Evolutionary conservation across 495 filamentous ascomycete genomes (phyloP).

Genomic region (Podospora pseudopauciseta): DNA sequence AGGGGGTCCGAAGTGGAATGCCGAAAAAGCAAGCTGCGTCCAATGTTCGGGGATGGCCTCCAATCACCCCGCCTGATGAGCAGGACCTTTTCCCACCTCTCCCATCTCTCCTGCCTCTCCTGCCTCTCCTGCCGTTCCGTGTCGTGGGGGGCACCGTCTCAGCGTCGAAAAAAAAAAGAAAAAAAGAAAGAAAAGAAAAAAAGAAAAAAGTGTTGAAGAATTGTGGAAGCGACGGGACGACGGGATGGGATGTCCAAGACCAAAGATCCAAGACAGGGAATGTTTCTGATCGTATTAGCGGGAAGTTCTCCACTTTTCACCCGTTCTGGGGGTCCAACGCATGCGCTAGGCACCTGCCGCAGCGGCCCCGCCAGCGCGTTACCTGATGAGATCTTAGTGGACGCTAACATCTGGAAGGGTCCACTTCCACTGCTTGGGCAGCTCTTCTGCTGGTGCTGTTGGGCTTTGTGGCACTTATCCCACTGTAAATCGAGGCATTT

Average conservation of each 20-base stretch:
- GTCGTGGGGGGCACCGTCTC: constrained; percentile 1
- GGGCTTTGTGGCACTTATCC: background rate
- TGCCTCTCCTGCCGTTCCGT: background rate
- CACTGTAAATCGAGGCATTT: constrained; percentile 1
- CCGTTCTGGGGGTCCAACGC: constrained; percentile 3
- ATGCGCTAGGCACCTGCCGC: constrained; percentile 10
- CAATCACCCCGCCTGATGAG: background rate
- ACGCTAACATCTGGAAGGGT: background rate
- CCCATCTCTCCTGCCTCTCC: no score
- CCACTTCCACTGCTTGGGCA: background rate
- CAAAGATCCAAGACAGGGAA: background rate
- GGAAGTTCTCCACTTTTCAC: background rate
- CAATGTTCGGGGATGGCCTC: background rate
- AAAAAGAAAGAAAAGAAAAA: background rate
- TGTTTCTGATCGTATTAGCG: background rate
- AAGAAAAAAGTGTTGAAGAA: background rate
- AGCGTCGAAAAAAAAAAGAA: background rate
- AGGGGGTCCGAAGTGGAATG: background rate
- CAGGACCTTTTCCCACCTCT: background rate
- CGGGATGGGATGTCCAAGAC: background rate
- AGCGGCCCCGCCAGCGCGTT: constrained; percentile 8
- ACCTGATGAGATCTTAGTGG: background rate
- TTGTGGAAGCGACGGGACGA: background rate
- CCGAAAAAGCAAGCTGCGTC: constrained; percentile 10
- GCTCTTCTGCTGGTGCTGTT: background rate